phyloP scores from a whole-genome alignment of 768 basidiomycete species.

The Russula griseocarnosa region DNA sequence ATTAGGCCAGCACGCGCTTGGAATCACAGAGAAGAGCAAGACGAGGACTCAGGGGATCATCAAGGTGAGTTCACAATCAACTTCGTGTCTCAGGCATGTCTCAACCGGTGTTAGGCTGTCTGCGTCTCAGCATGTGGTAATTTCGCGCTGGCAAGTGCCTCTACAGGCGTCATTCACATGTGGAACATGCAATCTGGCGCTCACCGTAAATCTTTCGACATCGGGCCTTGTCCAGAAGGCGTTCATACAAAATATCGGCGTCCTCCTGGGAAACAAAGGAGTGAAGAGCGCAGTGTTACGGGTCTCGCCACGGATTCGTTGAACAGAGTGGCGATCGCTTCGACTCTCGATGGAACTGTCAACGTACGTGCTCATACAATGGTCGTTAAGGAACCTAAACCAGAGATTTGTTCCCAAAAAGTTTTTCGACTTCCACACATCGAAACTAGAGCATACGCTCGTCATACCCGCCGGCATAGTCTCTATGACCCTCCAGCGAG shows the following conservation, averaged over 20 bases:
- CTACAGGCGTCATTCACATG: slow-evolving; percentile 75
- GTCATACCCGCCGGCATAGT: slow-evolving; percentile 63
- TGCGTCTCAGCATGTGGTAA: slow-evolving; percentile 95
- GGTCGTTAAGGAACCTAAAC: slow-evolving; percentile 4
- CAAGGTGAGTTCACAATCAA: slow-evolving; percentile 49
- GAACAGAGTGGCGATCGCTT: slow-evolving; percentile 75
- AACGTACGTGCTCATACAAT: slow-evolving; percentile 54
- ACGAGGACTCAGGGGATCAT: slow-evolving; percentile 57
- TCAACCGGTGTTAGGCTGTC: slow-evolving; percentile 51
- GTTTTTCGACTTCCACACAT: slow-evolving; percentile 97
- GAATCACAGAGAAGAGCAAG: slow-evolving; percentile 49
- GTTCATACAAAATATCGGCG: slow-evolving; percentile 41
- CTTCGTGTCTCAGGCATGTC: slow-evolving; percentile 1
- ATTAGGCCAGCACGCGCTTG: slow-evolving; percentile 70
- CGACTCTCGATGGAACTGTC: slow-evolving; percentile 83
- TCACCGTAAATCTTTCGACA: slow-evolving; percentile 67
- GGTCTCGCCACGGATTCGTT: slow-evolving; percentile 84
- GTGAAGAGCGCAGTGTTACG: slow-evolving; percentile 56
- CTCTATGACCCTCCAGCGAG: slow-evolving; percentile 73
- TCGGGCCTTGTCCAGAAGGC: slow-evolving; percentile 61
- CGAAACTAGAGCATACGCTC: slow-evolving; percentile 64
- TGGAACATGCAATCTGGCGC: slow-evolving; percentile 98
- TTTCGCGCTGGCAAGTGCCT: slow-evolving; percentile 83
- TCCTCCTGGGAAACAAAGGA: slow-evolving; percentile 39
- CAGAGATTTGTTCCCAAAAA: slow-evolving; percentile 34